Evolutionary conservation across 345 rosid genomes (phyloP).

Genomic region (Linum trigynum): DNA sequence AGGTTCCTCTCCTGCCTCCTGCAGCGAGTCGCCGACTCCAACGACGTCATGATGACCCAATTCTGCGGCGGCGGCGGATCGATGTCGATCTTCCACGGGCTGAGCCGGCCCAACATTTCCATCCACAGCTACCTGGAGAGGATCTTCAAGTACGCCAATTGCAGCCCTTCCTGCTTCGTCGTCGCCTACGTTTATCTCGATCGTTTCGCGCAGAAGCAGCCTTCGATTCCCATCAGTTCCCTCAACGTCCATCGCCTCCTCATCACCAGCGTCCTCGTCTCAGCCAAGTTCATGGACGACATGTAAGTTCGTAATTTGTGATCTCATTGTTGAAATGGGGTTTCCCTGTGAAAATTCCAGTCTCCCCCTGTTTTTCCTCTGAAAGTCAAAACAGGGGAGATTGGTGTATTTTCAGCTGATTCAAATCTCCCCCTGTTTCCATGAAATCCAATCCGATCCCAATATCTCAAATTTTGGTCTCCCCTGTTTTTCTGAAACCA

Average conservation of each 20-base stretch:
- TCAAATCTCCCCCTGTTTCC: not conserved
- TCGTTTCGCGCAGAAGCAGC: conserved; percentile 63
- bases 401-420: not conserved
- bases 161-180: conserved; percentile 77
- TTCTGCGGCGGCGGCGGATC: conserved; percentile 22
- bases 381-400: not conserved
- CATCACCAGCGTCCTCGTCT: conserved; percentile 74
- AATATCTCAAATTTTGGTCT: not conserved
- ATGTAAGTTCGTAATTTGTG: conserved; percentile 36
- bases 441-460: not conserved
- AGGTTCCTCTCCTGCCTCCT: conserved; percentile 66
- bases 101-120: conserved; percentile 48
- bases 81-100: conserved; percentile 63
- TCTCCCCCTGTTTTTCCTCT: not conserved
- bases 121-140: conserved; percentile 57
- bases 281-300: conserved; percentile 94
- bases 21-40: conserved; percentile 58
- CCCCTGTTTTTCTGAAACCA: not conserved
- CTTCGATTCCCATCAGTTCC: conserved; percentile 69
- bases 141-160: conserved; percentile 80
- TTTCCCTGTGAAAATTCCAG: not conserved
- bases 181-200: conserved; percentile 88
- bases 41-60: conserved; percentile 21
- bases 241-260: conserved; percentile 84
- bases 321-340: not conserved